Evolutionary conservation across 2,329 filamentous ascomycete genomes (phyloP).

Genomic region (Alternaria burnsii): DNA sequence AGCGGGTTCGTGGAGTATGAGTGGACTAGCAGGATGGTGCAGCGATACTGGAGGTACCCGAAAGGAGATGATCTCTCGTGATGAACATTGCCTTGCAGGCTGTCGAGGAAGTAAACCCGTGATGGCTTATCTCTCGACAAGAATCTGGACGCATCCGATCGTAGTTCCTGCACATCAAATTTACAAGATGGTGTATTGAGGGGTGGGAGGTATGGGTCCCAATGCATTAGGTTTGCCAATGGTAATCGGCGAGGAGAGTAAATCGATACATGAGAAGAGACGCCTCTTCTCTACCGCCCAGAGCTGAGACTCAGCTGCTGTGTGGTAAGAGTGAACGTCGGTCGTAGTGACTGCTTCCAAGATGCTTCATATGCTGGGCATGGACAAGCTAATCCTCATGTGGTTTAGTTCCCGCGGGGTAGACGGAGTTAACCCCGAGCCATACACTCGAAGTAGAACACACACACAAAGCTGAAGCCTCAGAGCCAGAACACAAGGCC

Average conservation of each 20-base stretch:
- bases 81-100: slow-evolving; percentile 6
- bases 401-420: slow-evolving; percentile 1
- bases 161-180: slow-evolving; percentile 13
- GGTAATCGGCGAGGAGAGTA: not conserved
- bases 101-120: slow-evolving; percentile 12
- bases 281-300: too few relatives aligned
- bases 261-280: not conserved
- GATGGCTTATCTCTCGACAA: slow-evolving; percentile 16
- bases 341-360: not conserved
- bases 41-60: not conserved
- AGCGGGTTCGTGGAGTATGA: not conserved
- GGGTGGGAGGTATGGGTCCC: slow-evolving; percentile 7
- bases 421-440: not conserved
- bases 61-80: slow-evolving; percentile 7
- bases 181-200: slow-evolving; percentile 13
- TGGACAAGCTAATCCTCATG: not conserved
- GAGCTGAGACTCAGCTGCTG: not conserved
- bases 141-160: slow-evolving; percentile 6
- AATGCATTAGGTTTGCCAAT: slow-evolving; percentile 7
- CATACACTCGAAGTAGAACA: not conserved
- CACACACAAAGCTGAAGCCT: not conserved
- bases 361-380: not conserved
- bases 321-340: not conserved
- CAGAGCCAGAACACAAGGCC: not conserved
- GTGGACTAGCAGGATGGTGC: not conserved